These are phyloP conservation scores for Acanthamoeba castellanii DNA, from an alignment of 208 protist genomes.

Conservation along the genomic window DNA sequence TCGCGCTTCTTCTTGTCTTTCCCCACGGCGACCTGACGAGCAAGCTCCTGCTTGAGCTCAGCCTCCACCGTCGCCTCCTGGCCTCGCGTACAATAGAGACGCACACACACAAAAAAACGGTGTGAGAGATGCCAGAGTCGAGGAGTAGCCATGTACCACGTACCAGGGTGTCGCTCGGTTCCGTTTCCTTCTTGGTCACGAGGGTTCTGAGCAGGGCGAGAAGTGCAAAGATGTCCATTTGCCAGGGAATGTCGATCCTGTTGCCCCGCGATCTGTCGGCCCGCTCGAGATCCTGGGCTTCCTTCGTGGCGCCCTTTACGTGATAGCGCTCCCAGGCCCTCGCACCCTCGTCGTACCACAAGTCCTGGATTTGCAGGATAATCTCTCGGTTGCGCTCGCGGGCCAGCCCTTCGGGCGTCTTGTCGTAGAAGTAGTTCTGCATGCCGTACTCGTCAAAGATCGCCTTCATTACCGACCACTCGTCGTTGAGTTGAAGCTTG, in stretches of 20 bases:
- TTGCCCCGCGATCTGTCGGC: neutral
- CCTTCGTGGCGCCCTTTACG: slow-evolving; percentile 12
- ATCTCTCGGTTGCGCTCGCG: slow-evolving; percentile 11
- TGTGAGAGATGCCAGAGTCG: neutral
- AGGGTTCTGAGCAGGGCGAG: neutral
- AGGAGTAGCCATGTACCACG: neutral
- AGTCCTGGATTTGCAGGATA: slow-evolving; percentile 19
- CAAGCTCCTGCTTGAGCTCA: slow-evolving; percentile 42
- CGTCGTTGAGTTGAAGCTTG: slow-evolving; percentile 11
- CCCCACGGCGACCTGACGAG: neutral
- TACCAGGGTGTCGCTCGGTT: neutral
- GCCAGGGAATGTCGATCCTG: neutral
- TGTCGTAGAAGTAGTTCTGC: slow-evolving; percentile 51
- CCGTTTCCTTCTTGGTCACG: neutral
- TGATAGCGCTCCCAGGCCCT: neutral
- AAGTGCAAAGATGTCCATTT: slow-evolving; percentile 15
- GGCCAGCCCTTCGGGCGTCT: neutral
- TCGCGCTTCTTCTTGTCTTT: neutral
- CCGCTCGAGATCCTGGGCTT: neutral
- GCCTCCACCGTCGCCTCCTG: neutral
- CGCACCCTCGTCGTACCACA: slow-evolving; percentile 31
- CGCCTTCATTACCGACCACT: slow-evolving; percentile 34
- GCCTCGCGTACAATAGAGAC: neutral
- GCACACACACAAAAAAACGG: neutral
- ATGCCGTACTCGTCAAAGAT: slow-evolving; percentile 44